Evolutionary conservation across 179 eudicot species (phyloP).

Genomic region (Beta macrorhiza): DNA sequence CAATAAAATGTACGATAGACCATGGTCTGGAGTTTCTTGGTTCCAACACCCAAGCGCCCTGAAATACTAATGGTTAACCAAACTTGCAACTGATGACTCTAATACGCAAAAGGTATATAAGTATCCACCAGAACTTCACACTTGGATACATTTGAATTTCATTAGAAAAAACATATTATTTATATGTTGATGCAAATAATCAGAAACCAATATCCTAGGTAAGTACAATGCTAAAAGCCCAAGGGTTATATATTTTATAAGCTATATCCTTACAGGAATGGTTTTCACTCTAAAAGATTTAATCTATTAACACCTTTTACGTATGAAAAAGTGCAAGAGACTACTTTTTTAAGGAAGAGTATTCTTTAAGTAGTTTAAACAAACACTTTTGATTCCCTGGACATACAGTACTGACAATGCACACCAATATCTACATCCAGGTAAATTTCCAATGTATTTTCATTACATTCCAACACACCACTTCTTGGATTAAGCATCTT

Average conservation of each 20-base stretch:
- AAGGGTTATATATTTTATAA: neutral
- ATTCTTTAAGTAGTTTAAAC: neutral
- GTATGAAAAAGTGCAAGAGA: neutral
- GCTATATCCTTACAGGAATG: neutral
- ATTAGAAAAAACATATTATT: neutral
- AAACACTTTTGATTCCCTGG: neutral
- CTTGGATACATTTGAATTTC: neutral
- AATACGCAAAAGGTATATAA: neutral
- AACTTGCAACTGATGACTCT: neutral
- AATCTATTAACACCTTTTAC: neutral
- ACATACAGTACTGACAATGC: neutral
- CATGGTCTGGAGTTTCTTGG: conserved; percentile 56
- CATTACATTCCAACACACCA: neutral
- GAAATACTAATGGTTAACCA: conserved; percentile 22
- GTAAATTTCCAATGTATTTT: neutral
- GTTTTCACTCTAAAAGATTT: neutral
- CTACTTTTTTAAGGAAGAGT: neutral
- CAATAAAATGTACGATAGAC: conserved; percentile 77
- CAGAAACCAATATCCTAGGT: neutral
- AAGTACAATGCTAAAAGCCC: neutral
- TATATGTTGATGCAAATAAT: neutral
- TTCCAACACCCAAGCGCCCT: conserved; percentile 96
- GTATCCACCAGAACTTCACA: neutral
- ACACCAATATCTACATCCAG: neutral
- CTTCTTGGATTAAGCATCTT: neutral